A percentile compares a stretch with the other conserved stretches of the same genome.
Evolutionary conservation across 148 eudicot genomes (phyloP).

Genomic region (Vaccinium myrtillus): DNA sequence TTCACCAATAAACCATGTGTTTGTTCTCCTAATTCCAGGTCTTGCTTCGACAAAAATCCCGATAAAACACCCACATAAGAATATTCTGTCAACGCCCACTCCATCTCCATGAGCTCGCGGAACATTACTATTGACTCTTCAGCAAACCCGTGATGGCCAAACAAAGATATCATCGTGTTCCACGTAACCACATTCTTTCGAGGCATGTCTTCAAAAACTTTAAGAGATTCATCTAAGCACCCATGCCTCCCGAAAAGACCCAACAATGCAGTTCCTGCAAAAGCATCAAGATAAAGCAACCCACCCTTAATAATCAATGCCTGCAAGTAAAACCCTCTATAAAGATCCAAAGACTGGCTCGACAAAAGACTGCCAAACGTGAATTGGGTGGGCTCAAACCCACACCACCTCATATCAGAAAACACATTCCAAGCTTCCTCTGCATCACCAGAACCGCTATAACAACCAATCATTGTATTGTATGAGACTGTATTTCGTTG

Average conservation of each 20-base stretch:
- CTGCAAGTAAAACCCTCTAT: constrained; percentile 47
- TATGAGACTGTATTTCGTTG: constrained; percentile 53
- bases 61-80: constrained; percentile 58
- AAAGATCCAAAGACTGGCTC: constrained; percentile 41
- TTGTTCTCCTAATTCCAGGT: constrained; percentile 45
- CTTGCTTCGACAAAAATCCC: constrained; percentile 34
- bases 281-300: constrained; percentile 45
- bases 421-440: constrained; percentile 53
- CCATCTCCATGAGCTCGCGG: constrained; percentile 40
- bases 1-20: constrained; percentile 55
- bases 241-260: constrained; percentile 63
- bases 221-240: constrained; percentile 45
- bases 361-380: constrained; percentile 57
- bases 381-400: constrained; percentile 47
- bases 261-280: constrained; percentile 68
- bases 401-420: constrained; percentile 51
- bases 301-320: constrained; percentile 63
- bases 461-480: constrained; percentile 54
- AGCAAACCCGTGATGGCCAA: constrained; percentile 50
- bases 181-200: constrained; percentile 58
- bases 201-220: constrained; percentile 56
- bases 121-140: constrained; percentile 46
- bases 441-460: constrained; percentile 33
- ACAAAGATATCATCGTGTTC: constrained; percentile 66
- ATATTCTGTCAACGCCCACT: constrained; percentile 38